Base-by-base conservation (phyloP, 2,329 filamentous ascomycete genomes). In the Fusarium haematococcum region DNA sequence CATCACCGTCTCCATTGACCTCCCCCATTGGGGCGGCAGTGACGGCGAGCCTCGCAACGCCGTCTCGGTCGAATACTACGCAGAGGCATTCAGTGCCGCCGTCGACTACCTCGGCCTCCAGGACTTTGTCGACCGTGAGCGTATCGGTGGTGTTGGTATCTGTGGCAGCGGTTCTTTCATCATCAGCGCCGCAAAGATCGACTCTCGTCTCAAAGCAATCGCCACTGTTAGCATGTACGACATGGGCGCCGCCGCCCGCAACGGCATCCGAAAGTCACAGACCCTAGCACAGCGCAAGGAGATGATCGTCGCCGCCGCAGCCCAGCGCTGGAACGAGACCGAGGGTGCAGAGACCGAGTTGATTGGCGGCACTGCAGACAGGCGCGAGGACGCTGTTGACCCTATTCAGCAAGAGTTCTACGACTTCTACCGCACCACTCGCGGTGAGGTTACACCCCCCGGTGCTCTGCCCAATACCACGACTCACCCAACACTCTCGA, bases 181-280 rank as follows among this genome's bases (percentile, higher is more conserved):
- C 10, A 79, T 84, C 69, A 81, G 80, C 65, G 82, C 82, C 1
- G 81, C 82, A 4, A 83, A 83, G 67, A 79, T 82, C 18, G 70
- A 80, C 69, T 63, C 74, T 0, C 80, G 79, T 8, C 62, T 81
- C 23, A 67, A 63, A 30, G 68, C 68, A 63, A 76, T 75, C 11
- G 75, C 71, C 1, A 76, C 79, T 6, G 23, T 43, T 3, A 70
- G 68, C 43, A 70, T 52, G 48, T 52, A 52, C 18, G 48, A 52
- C 6, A 52, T 52, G 48, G 48, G 48, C 25, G 14, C 48, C 3
- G 48, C 25, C 48, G 6, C 23, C 10, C 48, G 48, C 14, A 52
- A 52, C 5, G 48, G 48, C 7, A 18, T 52, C 25, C 25, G 18
- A n/a, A 52, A 52, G 27, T 27, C 48, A 30, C 48, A n/a, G 27